Evolutionary conservation across 257 asterid species (phyloP), one percentile per base, ranked within the genome.

Genomic region (Gardenia jasminoides): DNA sequence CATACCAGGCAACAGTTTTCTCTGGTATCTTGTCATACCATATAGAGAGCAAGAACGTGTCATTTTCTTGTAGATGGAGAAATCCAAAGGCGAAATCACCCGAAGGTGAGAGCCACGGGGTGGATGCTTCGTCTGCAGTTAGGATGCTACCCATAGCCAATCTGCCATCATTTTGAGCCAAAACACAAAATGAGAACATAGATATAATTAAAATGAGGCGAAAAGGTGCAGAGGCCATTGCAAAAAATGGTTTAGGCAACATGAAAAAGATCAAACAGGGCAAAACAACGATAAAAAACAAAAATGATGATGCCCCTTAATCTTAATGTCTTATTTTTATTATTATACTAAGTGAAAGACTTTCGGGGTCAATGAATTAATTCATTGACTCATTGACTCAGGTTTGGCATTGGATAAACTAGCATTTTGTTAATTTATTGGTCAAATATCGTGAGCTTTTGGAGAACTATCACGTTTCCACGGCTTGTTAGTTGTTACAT

Each of bases 1-100:
- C 76, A 82, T 81, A 85, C 97, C 96, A 92, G 72, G 84, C 90
- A 8, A 89, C 73, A 78, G 92, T 89, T 65, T 79, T 33, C 6
- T 83, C 83, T 0, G 90, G 89, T 50, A 92, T 85, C 52, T 75
- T 82, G 52, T 87, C 76, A 43, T 86, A 89, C 90, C 94, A 92
- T 56, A 89, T 80, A 70, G 89, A 79, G 8, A 90, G 90, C 48
- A 89, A 9, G 54, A 85, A 92, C 28, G 46, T 77, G 26, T 79
- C 65, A 1, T 10, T 64, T n/a, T 77, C 75, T 24, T 80, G 48
- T 17, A 44, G 28, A 64, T 66, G 26, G 2, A 26, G 61, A 52
- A 80, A 80, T 16, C 83, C 83, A 15, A 80, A 80, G 6, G 78
- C 79, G 31, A 80, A 80, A 36, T 80, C 79, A 7, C 74, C 79